A percentile compares a stretch with the other conserved stretches of the same genome.
phyloP scores from a whole-genome alignment of 1,284 basidiomycete species.

The Ganoderma leucocontextum region DNA sequence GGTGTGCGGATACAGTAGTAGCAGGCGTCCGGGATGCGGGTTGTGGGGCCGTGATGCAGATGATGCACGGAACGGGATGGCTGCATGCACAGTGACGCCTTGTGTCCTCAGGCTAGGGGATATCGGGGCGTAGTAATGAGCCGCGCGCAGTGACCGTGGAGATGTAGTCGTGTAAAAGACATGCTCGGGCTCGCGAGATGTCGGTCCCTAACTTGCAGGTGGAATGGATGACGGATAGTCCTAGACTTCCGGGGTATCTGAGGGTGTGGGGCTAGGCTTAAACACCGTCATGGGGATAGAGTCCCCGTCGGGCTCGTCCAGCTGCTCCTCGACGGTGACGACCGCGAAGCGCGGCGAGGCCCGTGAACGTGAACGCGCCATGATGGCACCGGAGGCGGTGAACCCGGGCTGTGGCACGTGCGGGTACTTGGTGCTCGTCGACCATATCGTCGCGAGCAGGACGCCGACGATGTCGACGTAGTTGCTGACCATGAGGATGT shows the following conservation, averaged over 20 bases:
- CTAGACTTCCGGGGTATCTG: not conserved
- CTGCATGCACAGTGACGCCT: too few relatives aligned
- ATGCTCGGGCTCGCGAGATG: slow-evolving; percentile 8
- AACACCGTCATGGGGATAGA: slow-evolving; percentile 3
- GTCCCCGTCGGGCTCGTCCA: not conserved
- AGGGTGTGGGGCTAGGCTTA: not conserved
- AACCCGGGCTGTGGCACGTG: not conserved
- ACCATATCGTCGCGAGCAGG: slow-evolving; percentile 36
- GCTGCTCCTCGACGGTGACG: not conserved
- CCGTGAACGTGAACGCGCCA: not conserved
- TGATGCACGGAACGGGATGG: not conserved
- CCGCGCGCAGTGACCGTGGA: not conserved
- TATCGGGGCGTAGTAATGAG: not conserved
- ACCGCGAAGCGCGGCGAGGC: slow-evolving; percentile 6
- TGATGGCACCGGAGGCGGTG: too few relatives aligned
- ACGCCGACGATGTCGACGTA: slow-evolving; percentile 33
- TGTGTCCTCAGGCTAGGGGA: not conserved
- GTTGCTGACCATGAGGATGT: slow-evolving; percentile 26
- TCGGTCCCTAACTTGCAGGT: not conserved
- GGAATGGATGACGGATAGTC: not conserved
- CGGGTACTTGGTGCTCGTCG: slow-evolving; percentile 5
- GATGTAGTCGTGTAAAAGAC: not conserved
- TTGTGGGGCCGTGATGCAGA: not conserved
- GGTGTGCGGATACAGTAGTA: not conserved
- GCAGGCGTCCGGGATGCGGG: not conserved